Conservation (phyloP, 192 early-diverging fungal species). For the Backusella liffmaniae region DNA sequence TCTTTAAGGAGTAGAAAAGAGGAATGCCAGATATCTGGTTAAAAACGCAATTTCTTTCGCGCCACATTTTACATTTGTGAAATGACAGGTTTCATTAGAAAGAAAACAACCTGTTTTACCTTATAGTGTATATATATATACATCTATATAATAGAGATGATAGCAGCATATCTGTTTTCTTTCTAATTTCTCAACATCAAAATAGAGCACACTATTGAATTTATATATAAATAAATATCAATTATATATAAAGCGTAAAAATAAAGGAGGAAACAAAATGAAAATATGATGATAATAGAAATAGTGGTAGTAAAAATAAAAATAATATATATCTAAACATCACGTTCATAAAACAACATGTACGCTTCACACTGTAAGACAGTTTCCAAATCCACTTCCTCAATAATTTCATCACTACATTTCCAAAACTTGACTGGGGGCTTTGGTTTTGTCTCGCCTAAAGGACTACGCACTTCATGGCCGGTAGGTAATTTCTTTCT, state of each 20-base stretch:
- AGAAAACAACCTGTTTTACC: not conserved
- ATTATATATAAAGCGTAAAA: not conserved
- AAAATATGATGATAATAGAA: not conserved
- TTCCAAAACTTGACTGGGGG: constrained; percentile 59
- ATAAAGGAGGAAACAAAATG: not conserved
- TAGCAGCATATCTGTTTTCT: not conserved
- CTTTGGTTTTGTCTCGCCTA: not conserved
- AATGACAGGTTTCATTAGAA: not conserved
- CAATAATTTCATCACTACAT: constrained; percentile 71
- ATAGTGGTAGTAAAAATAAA: not conserved
- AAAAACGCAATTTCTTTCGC: not conserved
- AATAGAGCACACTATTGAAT: not conserved
- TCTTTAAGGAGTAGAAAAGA: not conserved
- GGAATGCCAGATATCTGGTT: not conserved
- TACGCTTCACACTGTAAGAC: constrained; percentile 73
- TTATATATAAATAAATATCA: not conserved
- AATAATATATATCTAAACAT: constrained; percentile 10
- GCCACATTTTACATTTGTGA: not conserved
- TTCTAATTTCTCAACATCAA: not conserved
- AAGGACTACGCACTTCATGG: constrained; percentile 26
- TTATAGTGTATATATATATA: not conserved
- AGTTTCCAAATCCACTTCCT: constrained; percentile 58
- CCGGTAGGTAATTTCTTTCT: constrained; percentile 49
- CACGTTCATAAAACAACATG: constrained; percentile 74
- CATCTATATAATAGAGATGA: not conserved